Evolutionary conservation across 345 rosid species (phyloP).

Genomic region (Gossypium thurberi): DNA sequence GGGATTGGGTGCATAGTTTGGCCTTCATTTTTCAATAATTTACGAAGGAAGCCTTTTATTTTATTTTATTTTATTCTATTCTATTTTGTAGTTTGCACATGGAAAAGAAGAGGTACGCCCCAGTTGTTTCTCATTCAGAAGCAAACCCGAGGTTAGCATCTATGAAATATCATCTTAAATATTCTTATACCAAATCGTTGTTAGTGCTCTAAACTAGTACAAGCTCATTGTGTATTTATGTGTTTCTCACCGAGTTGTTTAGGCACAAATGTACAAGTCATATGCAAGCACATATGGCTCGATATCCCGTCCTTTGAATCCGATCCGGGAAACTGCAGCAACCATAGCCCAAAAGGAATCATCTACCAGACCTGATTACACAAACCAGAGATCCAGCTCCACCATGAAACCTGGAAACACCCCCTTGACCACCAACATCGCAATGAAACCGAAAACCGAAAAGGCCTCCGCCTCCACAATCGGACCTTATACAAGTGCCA

Average conservation of each 20-base stretch:
- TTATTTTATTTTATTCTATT: neutral
- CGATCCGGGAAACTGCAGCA: constrained; percentile 15
- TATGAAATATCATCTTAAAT: neutral
- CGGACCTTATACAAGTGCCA: neutral
- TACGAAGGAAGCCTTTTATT: neutral
- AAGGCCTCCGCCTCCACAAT: constrained; percentile 7
- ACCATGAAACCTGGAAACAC: neutral
- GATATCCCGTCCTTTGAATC: constrained; percentile 15
- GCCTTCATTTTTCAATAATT: neutral
- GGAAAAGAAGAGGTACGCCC: constrained; percentile 44
- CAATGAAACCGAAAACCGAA: constrained; percentile 13
- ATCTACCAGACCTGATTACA: neutral
- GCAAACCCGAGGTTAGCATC: constrained; percentile 33
- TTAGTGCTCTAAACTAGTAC: neutral
- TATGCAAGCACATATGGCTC: constrained; percentile 11
- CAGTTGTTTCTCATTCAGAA: constrained; percentile 20
- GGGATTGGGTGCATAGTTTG: too few relatives aligned
- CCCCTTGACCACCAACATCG: neutral
- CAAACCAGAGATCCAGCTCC: neutral
- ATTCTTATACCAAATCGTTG: neutral
- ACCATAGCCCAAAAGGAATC: constrained; percentile 5
- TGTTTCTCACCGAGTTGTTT: constrained; percentile 8
- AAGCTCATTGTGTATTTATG: neutral
- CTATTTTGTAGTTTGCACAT: constrained; percentile 36
- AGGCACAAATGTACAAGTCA: constrained; percentile 27